phyloP scores from a whole-genome alignment of 768 basidiomycete species.

The Omphalotus guepiniiformis region DNA sequence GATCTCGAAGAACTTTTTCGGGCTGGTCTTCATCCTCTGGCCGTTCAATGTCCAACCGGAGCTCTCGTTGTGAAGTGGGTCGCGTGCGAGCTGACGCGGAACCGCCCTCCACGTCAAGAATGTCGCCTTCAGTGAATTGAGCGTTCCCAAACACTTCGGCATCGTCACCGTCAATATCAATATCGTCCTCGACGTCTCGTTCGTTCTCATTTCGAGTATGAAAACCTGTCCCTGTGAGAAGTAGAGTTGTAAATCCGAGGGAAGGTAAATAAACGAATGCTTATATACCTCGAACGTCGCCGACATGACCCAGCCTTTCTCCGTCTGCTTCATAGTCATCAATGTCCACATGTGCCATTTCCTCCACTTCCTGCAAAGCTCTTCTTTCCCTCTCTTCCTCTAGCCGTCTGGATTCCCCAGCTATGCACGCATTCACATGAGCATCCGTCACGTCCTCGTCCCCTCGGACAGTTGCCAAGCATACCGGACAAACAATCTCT shows the following conservation, averaged over 20 bases:
- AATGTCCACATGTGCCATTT: slow-evolving; percentile 21
- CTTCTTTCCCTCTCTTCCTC: slow-evolving; percentile 40
- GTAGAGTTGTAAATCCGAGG: no score
- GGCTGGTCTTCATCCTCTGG: slow-evolving; percentile 27
- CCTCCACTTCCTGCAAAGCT: slow-evolving; percentile 29
- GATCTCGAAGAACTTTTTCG: slow-evolving; percentile 41
- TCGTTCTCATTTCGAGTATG: slow-evolving; percentile 51
- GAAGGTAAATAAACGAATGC: slow-evolving; percentile 25
- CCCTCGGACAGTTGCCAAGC: slow-evolving; percentile 50
- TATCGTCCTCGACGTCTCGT: slow-evolving; percentile 71
- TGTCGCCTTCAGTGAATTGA: slow-evolving; percentile 75
- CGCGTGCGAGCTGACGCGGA: not conserved
- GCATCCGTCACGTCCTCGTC: slow-evolving; percentile 73
- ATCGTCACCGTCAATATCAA: slow-evolving; percentile 80
- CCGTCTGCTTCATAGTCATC: slow-evolving; percentile 27
- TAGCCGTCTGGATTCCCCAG: slow-evolving; percentile 43
- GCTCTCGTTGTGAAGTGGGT: slow-evolving; percentile 4
- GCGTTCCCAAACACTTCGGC: slow-evolving; percentile 58
- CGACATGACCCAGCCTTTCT: slow-evolving; percentile 36
- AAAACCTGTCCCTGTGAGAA: slow-evolving; percentile 64
- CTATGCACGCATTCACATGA: slow-evolving; percentile 78
- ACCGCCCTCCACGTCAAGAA: slow-evolving; percentile 37
- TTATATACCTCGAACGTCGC: slow-evolving; percentile 43
- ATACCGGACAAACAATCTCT: slow-evolving; percentile 67
- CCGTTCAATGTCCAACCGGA: slow-evolving; percentile 30